Conservation (phyloP, 2,329 filamentous ascomycete species). For the Aspergillus bombycis region DNA sequence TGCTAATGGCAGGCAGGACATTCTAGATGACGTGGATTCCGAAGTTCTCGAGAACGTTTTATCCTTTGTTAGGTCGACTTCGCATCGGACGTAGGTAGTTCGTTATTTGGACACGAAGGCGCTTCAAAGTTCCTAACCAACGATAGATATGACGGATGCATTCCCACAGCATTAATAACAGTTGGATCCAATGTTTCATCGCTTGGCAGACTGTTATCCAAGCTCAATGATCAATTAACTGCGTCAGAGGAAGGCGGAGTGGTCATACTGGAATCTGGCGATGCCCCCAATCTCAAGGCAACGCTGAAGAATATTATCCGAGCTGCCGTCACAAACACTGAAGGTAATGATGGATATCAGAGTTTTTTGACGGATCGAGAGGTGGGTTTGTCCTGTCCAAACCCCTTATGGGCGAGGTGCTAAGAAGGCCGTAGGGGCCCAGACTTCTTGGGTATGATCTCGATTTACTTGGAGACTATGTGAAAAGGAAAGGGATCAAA, state of each 20-base stretch:
- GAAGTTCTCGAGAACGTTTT: slow-evolving; percentile 42
- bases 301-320: slow-evolving; percentile 51
- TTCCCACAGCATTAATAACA: slow-evolving; percentile 47
- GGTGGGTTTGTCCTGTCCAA: slow-evolving; percentile 27
- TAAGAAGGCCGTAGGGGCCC: slow-evolving; percentile 34
- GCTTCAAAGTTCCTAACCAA: slow-evolving; percentile 17
- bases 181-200: slow-evolving; percentile 49
- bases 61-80: slow-evolving; percentile 40
- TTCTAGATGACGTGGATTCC: slow-evolving; percentile 45
- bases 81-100: slow-evolving; percentile 38
- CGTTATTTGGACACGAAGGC: background rate
- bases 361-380: slow-evolving; percentile 42
- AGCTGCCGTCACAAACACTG: slow-evolving; percentile 41
- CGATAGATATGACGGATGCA: slow-evolving; percentile 41
- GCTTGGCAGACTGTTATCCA: slow-evolving; percentile 41
- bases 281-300: slow-evolving; percentile 50
- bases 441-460: slow-evolving; percentile 51
- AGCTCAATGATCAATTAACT: slow-evolving; percentile 39
- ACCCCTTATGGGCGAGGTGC: background rate
- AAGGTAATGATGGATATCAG: slow-evolving; percentile 44
- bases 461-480: slow-evolving; percentile 48
- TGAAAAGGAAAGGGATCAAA: slow-evolving; percentile 38
- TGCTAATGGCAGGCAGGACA: slow-evolving; percentile 29
- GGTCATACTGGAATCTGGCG: slow-evolving; percentile 47
- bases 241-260: slow-evolving; percentile 38